Evolutionary conservation across 805 yeast species (phyloP).

Genomic region (Yarrowia bubula): DNA sequence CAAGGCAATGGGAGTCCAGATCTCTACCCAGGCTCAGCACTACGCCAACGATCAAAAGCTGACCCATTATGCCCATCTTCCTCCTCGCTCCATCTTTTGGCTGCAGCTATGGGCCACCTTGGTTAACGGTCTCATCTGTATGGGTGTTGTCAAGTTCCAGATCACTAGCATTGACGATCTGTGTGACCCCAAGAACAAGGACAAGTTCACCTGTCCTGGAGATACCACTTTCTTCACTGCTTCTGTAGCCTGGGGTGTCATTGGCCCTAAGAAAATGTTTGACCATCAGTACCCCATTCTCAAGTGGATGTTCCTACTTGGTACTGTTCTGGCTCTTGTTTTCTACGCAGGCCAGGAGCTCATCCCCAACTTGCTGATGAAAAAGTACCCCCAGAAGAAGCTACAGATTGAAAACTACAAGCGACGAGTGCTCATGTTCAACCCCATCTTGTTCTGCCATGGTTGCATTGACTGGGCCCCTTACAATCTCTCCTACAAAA

Average conservation of each 20-base stretch:
- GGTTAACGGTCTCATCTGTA: slow-evolving; percentile 37
- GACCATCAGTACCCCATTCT: slow-evolving; percentile 33
- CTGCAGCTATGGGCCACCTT: slow-evolving; percentile 45
- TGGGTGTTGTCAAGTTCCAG: slow-evolving; percentile 39
- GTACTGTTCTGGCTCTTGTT: slow-evolving; percentile 33
- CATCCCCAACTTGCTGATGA: slow-evolving; percentile 31
- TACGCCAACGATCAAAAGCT: slow-evolving; percentile 57
- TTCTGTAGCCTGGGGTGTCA: slow-evolving; percentile 47
- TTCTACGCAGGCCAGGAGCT: slow-evolving; percentile 9
- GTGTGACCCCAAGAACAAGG: slow-evolving; percentile 30
- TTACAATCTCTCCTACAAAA: slow-evolving; percentile 42
- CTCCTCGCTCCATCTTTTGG: slow-evolving; percentile 55
- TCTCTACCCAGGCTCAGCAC: slow-evolving; percentile 58
- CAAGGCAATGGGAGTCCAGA: slow-evolving; percentile 59
- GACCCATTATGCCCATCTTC: slow-evolving; percentile 58
- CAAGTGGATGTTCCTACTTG: slow-evolving; percentile 32
- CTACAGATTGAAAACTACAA: not conserved
- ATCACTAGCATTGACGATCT: slow-evolving; percentile 37
- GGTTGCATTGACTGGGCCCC: slow-evolving; percentile 9
- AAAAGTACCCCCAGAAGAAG: not conserved
- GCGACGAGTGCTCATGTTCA: not conserved
- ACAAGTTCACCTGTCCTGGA: slow-evolving; percentile 40
- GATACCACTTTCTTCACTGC: slow-evolving; percentile 50
- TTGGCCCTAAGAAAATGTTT: slow-evolving; percentile 52
- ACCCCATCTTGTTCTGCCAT: slow-evolving; percentile 1